Evolutionary conservation across 2,329 filamentous ascomycete species (phyloP).

Genomic region (Scolecobasidium constrictum): DNA sequence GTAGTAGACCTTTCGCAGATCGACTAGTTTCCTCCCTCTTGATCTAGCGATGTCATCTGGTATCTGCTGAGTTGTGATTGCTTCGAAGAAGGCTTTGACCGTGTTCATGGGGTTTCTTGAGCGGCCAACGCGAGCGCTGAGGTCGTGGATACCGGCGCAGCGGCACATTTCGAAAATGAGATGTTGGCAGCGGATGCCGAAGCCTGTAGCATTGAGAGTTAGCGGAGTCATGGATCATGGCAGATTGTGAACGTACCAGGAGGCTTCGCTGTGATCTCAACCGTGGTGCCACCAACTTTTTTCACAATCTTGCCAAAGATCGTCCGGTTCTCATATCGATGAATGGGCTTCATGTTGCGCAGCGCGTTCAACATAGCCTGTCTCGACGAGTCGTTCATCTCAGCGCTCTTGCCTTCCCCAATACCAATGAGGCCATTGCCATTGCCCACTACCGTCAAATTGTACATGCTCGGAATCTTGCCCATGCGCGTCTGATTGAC

Average conservation of each 20-base stretch:
- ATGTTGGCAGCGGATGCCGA: slow-evolving; percentile 83
- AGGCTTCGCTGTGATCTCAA: slow-evolving; percentile 71
- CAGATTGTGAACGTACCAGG: slow-evolving; percentile 55
- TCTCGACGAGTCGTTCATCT: slow-evolving; percentile 52
- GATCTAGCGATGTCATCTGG: slow-evolving; percentile 85
- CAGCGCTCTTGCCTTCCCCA: slow-evolving; percentile 80
- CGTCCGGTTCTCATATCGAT: slow-evolving; percentile 82
- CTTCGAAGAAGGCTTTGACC: slow-evolving; percentile 80
- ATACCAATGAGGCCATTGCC: slow-evolving; percentile 75
- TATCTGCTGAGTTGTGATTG: slow-evolving; percentile 70
- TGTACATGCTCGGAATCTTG: slow-evolving; percentile 71
- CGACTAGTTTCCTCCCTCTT: slow-evolving; percentile 87
- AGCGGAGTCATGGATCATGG: slow-evolving; percentile 6
- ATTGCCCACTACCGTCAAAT: slow-evolving; percentile 77
- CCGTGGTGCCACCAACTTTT: slow-evolving; percentile 81
- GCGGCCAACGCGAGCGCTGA: slow-evolving; percentile 71
- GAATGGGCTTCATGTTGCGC: slow-evolving; percentile 85
- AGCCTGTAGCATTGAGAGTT: slow-evolving; percentile 48
- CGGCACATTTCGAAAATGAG: slow-evolving; percentile 93
- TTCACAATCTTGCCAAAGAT: slow-evolving; percentile 75
- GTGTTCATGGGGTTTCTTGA: slow-evolving; percentile 97
- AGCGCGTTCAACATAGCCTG: slow-evolving; percentile 77
- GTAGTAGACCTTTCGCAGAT: slow-evolving; percentile 96
- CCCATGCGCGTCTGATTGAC: slow-evolving; percentile 92
- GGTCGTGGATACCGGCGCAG: slow-evolving; percentile 74